These are phyloP conservation scores for Venturia aucupariae DNA, from an alignment of 2,329 filamentous ascomycete genomes.

Conservation along the genomic window DNA sequence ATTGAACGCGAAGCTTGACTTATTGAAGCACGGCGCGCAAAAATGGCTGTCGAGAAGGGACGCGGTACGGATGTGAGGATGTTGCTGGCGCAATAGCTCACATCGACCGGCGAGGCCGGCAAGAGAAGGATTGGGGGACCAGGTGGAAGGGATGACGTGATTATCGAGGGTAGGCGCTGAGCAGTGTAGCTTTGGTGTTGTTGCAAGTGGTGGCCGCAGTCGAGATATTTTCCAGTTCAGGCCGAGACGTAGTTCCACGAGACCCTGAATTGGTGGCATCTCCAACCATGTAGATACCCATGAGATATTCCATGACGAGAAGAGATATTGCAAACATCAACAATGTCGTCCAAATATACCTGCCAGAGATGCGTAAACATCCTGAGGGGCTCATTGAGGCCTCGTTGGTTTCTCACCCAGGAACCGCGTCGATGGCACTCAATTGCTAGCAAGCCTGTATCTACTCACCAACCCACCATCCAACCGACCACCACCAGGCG, in stretches of 20 bases:
- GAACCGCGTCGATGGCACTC: constrained; percentile 9
- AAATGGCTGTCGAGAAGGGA: not conserved
- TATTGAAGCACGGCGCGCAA: not conserved
- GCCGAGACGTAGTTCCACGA: no score
- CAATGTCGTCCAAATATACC: constrained; percentile 14
- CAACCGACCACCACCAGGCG: not conserved
- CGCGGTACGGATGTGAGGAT: not conserved
- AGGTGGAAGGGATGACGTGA: not conserved
- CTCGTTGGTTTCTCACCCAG: not conserved
- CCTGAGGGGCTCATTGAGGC: not conserved
- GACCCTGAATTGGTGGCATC: no score
- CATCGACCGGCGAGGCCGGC: not conserved
- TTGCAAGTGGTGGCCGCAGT: not conserved
- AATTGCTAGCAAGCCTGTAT: not conserved
- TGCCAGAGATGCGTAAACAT: constrained; percentile 10
- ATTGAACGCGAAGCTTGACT: not conserved
- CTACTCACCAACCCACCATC: not conserved
- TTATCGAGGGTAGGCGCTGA: not conserved
- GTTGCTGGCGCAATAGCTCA: not conserved
- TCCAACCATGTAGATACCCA: not conserved
- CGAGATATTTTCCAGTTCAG: not conserved
- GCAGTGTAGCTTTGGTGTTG: not conserved
- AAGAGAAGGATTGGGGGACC: not conserved
- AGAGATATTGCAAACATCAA: not conserved
- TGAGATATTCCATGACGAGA: not conserved